Percentiles rank a stretch among this genome's conserved stretches.
Evolutionary conservation across 2,329 filamentous ascomycete species (phyloP).

Genomic region (Dactylellina sp.): DNA sequence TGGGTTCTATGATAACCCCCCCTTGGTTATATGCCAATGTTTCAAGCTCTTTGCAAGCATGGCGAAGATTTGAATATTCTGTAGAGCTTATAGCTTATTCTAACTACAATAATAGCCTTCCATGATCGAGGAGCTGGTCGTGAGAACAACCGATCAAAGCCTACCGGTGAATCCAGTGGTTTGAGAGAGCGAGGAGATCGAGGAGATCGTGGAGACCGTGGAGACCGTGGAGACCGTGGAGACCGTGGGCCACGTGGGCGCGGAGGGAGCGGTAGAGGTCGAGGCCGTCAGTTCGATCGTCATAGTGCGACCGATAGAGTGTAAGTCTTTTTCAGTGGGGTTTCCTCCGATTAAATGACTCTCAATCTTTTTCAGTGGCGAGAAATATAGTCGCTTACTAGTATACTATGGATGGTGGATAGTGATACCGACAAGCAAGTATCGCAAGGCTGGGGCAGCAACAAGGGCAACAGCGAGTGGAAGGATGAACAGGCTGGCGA

Average conservation of each 20-base stretch:
- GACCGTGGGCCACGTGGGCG: conserved; percentile 63
- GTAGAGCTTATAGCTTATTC: conserved; percentile 48
- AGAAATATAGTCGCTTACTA: conserved; percentile 55
- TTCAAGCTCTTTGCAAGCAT: too few relatives aligned
- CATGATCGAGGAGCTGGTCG: conserved; percentile 86
- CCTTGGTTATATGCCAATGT: too few relatives aligned
- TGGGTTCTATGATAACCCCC: too few relatives aligned
- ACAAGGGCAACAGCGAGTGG: conserved; percentile 83
- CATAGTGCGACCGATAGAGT: conserved; percentile 62
- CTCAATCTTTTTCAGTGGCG: background rate
- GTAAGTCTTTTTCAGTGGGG: conserved; percentile 44
- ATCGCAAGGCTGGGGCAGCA: conserved; percentile 87
- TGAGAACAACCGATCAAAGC: conserved; percentile 83
- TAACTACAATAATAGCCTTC: conserved; percentile 73
- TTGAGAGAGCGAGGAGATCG: conserved; percentile 63
- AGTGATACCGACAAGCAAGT: conserved; percentile 88
- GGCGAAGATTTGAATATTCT: too few relatives aligned
- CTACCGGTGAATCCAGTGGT: conserved; percentile 75
- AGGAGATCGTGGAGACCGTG: too few relatives aligned
- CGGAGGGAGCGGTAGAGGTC: conserved; percentile 72
- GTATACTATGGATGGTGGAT: conserved; percentile 57
- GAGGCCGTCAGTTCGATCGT: conserved; percentile 69
- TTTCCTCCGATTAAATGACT: background rate
- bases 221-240: background rate
- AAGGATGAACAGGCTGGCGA: conserved; percentile 93